phyloP scores from a whole-genome alignment of 2,329 filamentous ascomycete species.

The Davidsoniella virescens region DNA sequence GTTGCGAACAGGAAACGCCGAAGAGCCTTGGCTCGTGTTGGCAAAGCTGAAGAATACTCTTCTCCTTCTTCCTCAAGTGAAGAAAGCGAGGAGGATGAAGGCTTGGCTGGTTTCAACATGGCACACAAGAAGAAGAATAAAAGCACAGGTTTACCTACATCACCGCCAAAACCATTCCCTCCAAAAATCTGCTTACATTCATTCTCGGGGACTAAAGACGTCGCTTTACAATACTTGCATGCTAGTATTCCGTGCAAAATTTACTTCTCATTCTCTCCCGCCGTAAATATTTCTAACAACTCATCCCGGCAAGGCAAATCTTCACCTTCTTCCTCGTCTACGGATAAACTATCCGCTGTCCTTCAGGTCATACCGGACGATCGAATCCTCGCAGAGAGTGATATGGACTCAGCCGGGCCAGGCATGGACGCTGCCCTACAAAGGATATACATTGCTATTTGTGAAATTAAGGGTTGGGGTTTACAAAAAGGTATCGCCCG shows the following conservation, averaged over 20 bases:
- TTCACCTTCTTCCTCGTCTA: constrained; percentile 12
- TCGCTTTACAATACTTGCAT: constrained; percentile 62
- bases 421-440: constrained; percentile 66
- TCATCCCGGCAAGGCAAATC: background rate
- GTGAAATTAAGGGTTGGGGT: constrained; percentile 60
- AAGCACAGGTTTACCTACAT: background rate
- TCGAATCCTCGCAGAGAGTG: constrained; percentile 72
- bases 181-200: constrained; percentile 88
- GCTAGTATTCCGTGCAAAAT: constrained; percentile 56
- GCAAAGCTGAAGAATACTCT: constrained; percentile 25
- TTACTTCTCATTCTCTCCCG: constrained; percentile 76
- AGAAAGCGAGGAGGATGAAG: constrained; percentile 23
- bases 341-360: constrained; percentile 40
- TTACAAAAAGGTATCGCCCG: constrained; percentile 52
- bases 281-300: constrained; percentile 50
- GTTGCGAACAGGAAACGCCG: constrained; percentile 43
- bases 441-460: constrained; percentile 60
- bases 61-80: constrained; percentile 16
- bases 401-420: constrained; percentile 67
- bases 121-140: background rate
- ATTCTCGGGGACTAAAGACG: constrained; percentile 63
- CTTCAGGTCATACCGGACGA: constrained; percentile 62
- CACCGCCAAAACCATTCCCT: constrained; percentile 48
- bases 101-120: too few species aligned
- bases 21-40: constrained; percentile 30